phyloP scores from a whole-genome alignment of 2,329 filamentous ascomycete species.

The Xenoacremonium recifei region DNA sequence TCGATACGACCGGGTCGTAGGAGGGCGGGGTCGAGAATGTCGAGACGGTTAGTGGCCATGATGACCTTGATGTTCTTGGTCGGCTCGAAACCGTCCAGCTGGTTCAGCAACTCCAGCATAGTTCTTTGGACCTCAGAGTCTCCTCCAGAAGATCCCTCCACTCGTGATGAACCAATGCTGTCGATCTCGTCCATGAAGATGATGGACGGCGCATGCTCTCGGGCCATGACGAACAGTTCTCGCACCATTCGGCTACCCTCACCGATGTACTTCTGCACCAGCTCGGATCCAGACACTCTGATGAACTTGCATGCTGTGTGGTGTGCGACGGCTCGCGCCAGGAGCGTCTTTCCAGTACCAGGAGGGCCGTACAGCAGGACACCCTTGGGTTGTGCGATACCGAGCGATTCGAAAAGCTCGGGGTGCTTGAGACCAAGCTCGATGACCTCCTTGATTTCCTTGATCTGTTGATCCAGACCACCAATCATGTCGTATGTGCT shows the following conservation, averaged over 20 bases:
- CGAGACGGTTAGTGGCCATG: slow-evolving; percentile 98
- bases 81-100: slow-evolving; percentile 97
- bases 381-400: slow-evolving; percentile 97
- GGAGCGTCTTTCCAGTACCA: slow-evolving; percentile 93
- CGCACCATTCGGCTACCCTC: slow-evolving; percentile 98
- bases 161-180: slow-evolving; percentile 94
- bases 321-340: slow-evolving; percentile 93
- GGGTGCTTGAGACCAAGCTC: slow-evolving; percentile 98
- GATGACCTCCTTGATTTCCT: slow-evolving; percentile 99
- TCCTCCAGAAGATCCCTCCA: slow-evolving; percentile 91
- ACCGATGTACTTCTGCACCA: slow-evolving; percentile 99
- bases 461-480: slow-evolving; percentile 97
- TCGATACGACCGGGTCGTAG: slow-evolving; percentile 96
- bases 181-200: slow-evolving; percentile 99
- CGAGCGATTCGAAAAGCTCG: slow-evolving; percentile 97
- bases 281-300: slow-evolving; percentile 88
- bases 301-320: slow-evolving; percentile 99
- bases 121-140: slow-evolving; percentile 98
- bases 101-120: slow-evolving; percentile 97
- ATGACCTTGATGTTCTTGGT: slow-evolving; percentile 99
- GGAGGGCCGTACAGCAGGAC: slow-evolving; percentile 95
- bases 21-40: slow-evolving; percentile 93
- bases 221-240: slow-evolving; percentile 98
- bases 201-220: slow-evolving; percentile 96
- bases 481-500: slow-evolving; percentile 99